Base-by-base conservation (phyloP, 2,329 filamentous ascomycete species). In the Nectriaceae sp. region DNA sequence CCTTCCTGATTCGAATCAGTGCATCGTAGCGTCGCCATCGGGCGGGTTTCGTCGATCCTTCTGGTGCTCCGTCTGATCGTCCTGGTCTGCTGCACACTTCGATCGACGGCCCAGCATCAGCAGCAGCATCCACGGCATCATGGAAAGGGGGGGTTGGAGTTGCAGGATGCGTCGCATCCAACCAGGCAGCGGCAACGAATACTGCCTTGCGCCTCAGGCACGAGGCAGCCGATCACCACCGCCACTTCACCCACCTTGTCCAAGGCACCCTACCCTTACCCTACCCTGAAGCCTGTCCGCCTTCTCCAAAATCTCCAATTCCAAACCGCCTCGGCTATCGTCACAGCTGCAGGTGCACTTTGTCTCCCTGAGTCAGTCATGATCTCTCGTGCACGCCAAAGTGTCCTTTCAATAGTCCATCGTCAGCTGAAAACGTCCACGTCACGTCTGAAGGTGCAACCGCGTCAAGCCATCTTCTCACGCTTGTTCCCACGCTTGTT, bases 1-100 rank as follows among this genome's bases (percentile, higher is more conserved):
- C 55, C 47, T 62, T 57, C 59, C 52, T 52, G 19, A 54, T 54
- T 45, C 44, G 50, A 51, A n/a, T 40, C 40, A 29, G 21, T 26
- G 19, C 41, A 21, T 24, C 37, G 40, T 22, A 42, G 21, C 26
- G 33, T 29, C 42, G 35, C 21, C 21, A 11, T n/a, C 16, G n/a
- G 20, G 21, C 15, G 26, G 26, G 10, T 31, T 31, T 31, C 26
- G n/a, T n/a, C n/a, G n/a, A n/a, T n/a, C n/a, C n/a, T n/a, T n/a
- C n/a, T n/a, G n/a, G n/a, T n/a, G n/a, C n/a, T n/a, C n/a, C n/a
- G n/a, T n/a, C n/a, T n/a, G n/a, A n/a, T n/a, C n/a, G n/a, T n/a
- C n/a, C n/a, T n/a, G n/a, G n/a, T n/a, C n/a, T n/a, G n/a, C n/a
- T n/a, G n/a, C n/a, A n/a, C n/a, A n/a, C n/a, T n/a, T n/a, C n/a